A percentile compares a stretch with the other conserved stretches of the same genome.
Evolutionary conservation across 768 basidiomycete species (phyloP).

Genomic region (Suillus ampliporus): DNA sequence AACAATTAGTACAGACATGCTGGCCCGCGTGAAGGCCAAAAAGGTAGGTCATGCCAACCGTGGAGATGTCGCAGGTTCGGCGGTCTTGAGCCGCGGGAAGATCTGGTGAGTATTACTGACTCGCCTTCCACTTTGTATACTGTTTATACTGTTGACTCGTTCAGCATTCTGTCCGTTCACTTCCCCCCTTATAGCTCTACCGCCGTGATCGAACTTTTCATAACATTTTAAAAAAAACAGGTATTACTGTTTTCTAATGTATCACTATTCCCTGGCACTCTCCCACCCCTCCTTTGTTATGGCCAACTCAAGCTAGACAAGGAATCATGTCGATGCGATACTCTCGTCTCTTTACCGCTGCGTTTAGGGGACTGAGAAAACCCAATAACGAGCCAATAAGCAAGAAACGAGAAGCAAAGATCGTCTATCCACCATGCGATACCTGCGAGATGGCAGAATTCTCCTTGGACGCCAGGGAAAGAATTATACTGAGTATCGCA

Average conservation of each 20-base stretch:
- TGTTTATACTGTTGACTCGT: no score
- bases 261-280: constrained; percentile 78
- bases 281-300: constrained; percentile 77
- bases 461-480: constrained; percentile 57
- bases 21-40: constrained; percentile 74
- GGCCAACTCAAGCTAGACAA: constrained; percentile 98
- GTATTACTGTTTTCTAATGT: constrained; percentile 90
- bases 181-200: no score
- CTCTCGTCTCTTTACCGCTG: constrained; percentile 46
- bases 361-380: constrained; percentile 2
- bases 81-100: constrained; percentile 62
- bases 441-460: constrained; percentile 71
- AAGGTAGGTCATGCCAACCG: constrained; percentile 66
- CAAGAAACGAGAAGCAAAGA: constrained; percentile 66
- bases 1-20: constrained; percentile 94
- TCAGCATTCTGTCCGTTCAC: no score
- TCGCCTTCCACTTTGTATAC: no score
- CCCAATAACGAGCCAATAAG: constrained; percentile 81
- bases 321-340: constrained; percentile 79
- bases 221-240: constrained; percentile 47
- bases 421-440: constrained; percentile 94
- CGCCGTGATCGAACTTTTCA: not conserved
- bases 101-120: constrained; percentile 53
- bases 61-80: constrained; percentile 56
- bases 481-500: constrained; percentile 82